phyloP scores from a whole-genome alignment of 176 grass and related monocot genomes.

The Musa schizocarpa region DNA sequence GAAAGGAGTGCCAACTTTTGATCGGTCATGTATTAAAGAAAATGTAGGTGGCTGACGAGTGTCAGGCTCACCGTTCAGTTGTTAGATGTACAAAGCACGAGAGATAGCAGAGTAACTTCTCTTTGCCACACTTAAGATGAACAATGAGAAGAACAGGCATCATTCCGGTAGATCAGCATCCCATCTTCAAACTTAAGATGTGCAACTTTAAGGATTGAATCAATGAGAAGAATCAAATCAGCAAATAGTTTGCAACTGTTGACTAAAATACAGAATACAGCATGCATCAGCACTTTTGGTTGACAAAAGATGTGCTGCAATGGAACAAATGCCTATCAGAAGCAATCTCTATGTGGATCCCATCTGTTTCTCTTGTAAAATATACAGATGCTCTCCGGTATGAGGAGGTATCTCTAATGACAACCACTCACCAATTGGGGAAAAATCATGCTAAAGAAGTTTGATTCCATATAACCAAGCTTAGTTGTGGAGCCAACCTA shows the following conservation, averaged over 20 bases:
- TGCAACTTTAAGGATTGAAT: not conserved
- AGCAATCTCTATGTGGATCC: not conserved
- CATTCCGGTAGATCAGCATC: not conserved
- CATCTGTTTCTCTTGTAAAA: not conserved
- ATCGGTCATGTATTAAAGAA: too few relatives aligned
- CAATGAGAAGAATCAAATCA: not conserved
- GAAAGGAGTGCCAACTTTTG: too few relatives aligned
- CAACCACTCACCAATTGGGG: not conserved
- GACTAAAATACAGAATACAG: not conserved
- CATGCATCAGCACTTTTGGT: not conserved
- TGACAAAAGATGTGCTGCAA: not conserved
- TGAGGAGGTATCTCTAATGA: not conserved
- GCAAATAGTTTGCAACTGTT: not conserved
- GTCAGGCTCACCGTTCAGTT: too few relatives aligned
- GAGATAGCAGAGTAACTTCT: too few relatives aligned
- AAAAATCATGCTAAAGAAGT: not conserved
- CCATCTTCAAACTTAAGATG: not conserved
- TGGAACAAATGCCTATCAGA: not conserved
- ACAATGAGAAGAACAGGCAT: too few relatives aligned
- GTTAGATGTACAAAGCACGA: too few relatives aligned
- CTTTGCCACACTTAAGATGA: too few relatives aligned
- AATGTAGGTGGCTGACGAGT: too few relatives aligned
- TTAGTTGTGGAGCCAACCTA: not conserved
- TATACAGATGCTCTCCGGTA: not conserved
- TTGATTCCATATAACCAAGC: not conserved